phyloP scores from a whole-genome alignment of 495 filamentous ascomycete genomes.

The Friedmanniomyces endolithicus region DNA sequence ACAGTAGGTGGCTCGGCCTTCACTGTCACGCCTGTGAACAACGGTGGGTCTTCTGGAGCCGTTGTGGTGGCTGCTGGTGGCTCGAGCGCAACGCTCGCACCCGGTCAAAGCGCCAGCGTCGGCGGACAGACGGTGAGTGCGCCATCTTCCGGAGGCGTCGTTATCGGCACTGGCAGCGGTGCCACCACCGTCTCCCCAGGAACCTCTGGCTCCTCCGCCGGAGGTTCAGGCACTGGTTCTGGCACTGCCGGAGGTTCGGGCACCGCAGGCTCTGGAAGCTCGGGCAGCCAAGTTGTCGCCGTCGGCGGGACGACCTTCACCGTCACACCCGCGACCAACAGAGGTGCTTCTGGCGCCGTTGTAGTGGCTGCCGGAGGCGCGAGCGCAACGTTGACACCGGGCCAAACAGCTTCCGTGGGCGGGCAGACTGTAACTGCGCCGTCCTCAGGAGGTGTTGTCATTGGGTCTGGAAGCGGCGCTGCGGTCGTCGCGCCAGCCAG shows the following conservation, averaged over 20 bases:
- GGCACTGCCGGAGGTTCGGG: not conserved
- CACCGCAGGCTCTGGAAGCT: not conserved
- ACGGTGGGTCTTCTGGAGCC: slow-evolving; percentile 23
- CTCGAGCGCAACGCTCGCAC: slow-evolving; percentile 7
- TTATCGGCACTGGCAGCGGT: not conserved
- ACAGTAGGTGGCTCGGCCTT: slow-evolving; percentile 22
- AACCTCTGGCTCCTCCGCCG: not conserved
- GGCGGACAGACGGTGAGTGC: not conserved
- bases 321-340: slow-evolving; percentile 23
- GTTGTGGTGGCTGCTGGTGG: slow-evolving; percentile 21
- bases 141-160: not conserved
- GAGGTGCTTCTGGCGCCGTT: slow-evolving; percentile 24
- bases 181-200: not conserved
- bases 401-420: not conserved
- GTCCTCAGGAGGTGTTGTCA: not conserved
- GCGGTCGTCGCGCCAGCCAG: not conserved
- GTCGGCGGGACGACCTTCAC: slow-evolving; percentile 24
- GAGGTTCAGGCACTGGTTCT: not conserved
- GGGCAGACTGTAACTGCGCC: not conserved
- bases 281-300: slow-evolving; percentile 13
- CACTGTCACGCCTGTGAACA: slow-evolving; percentile 24
- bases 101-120: not conserved
- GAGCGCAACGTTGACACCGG: slow-evolving; percentile 2
- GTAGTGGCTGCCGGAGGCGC: slow-evolving; percentile 20
- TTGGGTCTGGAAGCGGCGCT: not conserved